These are phyloP conservation scores for Ceratobasidium sp. DNA, from an alignment of 1,284 basidiomycete species.

Conservation along the genomic window DNA sequence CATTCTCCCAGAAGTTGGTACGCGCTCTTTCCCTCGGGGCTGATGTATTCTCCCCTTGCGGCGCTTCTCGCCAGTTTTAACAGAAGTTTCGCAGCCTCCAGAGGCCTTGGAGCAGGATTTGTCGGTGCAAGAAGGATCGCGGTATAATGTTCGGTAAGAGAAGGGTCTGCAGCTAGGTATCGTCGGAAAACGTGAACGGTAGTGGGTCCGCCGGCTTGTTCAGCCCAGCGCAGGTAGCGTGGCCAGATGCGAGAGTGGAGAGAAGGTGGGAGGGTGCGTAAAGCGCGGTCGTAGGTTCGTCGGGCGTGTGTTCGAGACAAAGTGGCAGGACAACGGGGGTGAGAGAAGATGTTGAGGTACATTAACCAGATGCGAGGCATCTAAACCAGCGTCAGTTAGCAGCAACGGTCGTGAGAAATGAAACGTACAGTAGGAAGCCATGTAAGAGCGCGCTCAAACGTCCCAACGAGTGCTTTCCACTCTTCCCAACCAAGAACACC, in stretches of 20 bases:
- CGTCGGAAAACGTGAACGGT: constrained; percentile 91
- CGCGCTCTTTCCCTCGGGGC: constrained; percentile 94
- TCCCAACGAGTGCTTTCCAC: constrained; percentile 90
- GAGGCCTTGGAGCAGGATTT: constrained; percentile 79
- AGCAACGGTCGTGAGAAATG: background rate
- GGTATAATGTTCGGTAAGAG: constrained; percentile 88
- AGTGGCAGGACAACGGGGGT: constrained; percentile 88
- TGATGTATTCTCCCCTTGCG: constrained; percentile 83
- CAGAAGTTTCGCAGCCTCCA: constrained; percentile 94
- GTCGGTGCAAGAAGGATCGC: constrained; percentile 77
- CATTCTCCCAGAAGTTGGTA: constrained; percentile 95
- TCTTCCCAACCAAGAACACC: constrained; percentile 92
- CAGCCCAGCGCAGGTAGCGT: constrained; percentile 95
- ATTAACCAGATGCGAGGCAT: constrained; percentile 95
- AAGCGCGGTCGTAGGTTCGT: constrained; percentile 92
- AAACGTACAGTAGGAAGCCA: constrained; percentile 88
- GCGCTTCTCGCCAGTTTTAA: constrained; percentile 88
- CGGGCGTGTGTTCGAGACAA: constrained; percentile 93
- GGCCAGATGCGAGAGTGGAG: constrained; percentile 96
- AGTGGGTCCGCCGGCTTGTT: constrained; percentile 84
- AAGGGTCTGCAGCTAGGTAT: constrained; percentile 89
- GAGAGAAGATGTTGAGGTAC: constrained; percentile 91
- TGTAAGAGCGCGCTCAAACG: constrained; percentile 93
- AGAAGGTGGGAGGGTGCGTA: constrained; percentile 93
- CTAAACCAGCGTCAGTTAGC: constrained; percentile 58